Percentiles rank a stretch among this genome's conserved stretches.
These are phyloP conservation scores for Rhodocollybia butyracea DNA, from an alignment of 768 basidiomycete species.

Conservation along the genomic window DNA sequence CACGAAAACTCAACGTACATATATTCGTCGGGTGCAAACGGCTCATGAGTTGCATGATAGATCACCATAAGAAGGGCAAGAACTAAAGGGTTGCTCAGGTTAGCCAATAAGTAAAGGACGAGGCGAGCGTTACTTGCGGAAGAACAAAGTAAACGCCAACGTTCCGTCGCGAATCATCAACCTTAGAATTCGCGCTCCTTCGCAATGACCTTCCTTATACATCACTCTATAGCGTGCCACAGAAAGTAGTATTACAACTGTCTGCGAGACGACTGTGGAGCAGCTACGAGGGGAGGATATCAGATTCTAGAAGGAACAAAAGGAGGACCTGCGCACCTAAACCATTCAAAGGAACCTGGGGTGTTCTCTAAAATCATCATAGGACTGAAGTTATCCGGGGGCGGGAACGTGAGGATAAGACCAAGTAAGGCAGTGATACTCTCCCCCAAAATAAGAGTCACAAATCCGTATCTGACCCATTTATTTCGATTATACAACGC, in stretches of 20 bases:
- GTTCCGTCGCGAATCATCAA: slow-evolving; percentile 13
- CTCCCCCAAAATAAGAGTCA: slow-evolving; percentile 17
- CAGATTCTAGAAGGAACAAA: not conserved
- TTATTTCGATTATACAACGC: slow-evolving; percentile 25
- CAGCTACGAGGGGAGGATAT: not conserved
- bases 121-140: not conserved
- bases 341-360: slow-evolving; percentile 13
- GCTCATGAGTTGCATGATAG: slow-evolving; percentile 5
- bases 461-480: slow-evolving; percentile 18
- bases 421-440: slow-evolving; percentile 3
- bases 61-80: slow-evolving; percentile 8
- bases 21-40: slow-evolving; percentile 7
- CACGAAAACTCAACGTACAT: slow-evolving; percentile 5
- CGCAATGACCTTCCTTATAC: not conserved
- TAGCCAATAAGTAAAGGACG: not conserved
- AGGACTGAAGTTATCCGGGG: slow-evolving; percentile 6
- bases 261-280: slow-evolving; percentile 11
- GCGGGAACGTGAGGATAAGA: slow-evolving; percentile 8
- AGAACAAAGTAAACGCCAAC: slow-evolving; percentile 11
- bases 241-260: slow-evolving; percentile 9
- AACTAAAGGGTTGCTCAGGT: not conserved
- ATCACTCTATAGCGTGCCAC: slow-evolving; percentile 5
- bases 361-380: slow-evolving; percentile 3
- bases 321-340: slow-evolving; percentile 7
- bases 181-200: slow-evolving; percentile 7